Base-by-base conservation (phyloP, 768 basidiomycete species). In the Russula olivacea region DNA sequence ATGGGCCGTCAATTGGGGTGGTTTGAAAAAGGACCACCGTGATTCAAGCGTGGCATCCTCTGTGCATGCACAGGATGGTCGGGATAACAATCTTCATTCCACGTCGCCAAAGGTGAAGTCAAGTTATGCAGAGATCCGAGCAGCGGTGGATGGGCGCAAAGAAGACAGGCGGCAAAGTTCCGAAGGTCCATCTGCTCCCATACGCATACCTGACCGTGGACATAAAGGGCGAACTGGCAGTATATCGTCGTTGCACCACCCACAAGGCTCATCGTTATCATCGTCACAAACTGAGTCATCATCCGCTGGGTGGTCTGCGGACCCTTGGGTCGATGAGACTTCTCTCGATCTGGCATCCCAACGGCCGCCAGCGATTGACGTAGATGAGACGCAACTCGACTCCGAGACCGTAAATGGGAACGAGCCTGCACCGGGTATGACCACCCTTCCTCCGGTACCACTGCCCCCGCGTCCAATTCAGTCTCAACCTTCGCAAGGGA, bases 1-100 rank as follows among this genome's bases (percentile, higher is more conserved):
- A 72, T 96, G 93, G 93, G 87, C 93, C 25, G 86, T 85, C 30
- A 91, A 85, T 61, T 94, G 91, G 88, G 77, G 82, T 51, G 79
- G 79, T 14, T 69, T 85, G 72, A 84, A 80, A 75, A 86, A 83
- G 72, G 84, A 86, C 36, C 66, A 86, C 36, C 66, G 50, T 28
- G 60, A 72, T 55, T n/a, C 54, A 23, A 30, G 11, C n/a, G 48
- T 23, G 9, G 41, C 53, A 45, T 45, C 54, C 25, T 53, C 55
- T 63, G 51, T 72, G 67, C 58, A 72, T 66, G 51, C 60, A 58
- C 68, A 51, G 36, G 51, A 63, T 3, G 66, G 53, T 34, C 59
- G 41, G 6, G 59, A 51, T 49, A n/a, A 49, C 30, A 60, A 40
- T 21, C 12, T 1, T 50, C 52, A 23, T 45, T 48, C 63, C 21